Evolutionary conservation across 306 rosid genomes (phyloP), one percentile per base, ranked within the genome.

Genomic region (Arachis hypogaea): DNA sequence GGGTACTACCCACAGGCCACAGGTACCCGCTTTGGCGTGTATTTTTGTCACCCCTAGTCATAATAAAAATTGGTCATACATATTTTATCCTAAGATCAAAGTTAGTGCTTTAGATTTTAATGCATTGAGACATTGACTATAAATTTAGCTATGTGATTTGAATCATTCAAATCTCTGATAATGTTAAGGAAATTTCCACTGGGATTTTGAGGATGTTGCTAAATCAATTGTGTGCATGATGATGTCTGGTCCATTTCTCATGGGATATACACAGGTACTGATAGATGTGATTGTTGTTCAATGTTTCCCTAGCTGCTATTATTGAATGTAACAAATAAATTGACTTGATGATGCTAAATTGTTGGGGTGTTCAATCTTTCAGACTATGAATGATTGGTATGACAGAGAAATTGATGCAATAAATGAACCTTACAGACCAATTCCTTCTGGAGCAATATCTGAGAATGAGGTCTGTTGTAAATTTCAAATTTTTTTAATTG

Each of bases 381-480:
- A 94, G 99, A 94, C 99, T 33, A 46, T 94, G 63, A 94, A 94
- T 77, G 99, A 94, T 77, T 94, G 97, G 97, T 94, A 94, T 82
- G 99, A 92, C 85, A 84, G 97, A 83, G 99, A 94, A 66, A 89
- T 92, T 14, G 97, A 94, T 86, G 99, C 99, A 22, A 94, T 94
- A 57, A 94, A 94, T 42, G 99, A 94, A 77, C 99, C 99, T 74
- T 94, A 94, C 70, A 91, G 99, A 51, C 99, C 99, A 52, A 94
- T 94, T 86, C 99, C 99, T 70, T 94, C 99, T 0, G 99, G 99
- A 33, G 93, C 88, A 62, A 94, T 92, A 81, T 82, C 99, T 75
- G 97, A 94, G 87, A 85, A 79, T 71, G 99, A 94, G 97, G 99
- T 87, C 77, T 71, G 77, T 55, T 78, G 44, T 22, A 41, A 51